Evolutionary conservation across 1,284 basidiomycete genomes (phyloP).

Genomic region (Trichosporon ovoides): DNA sequence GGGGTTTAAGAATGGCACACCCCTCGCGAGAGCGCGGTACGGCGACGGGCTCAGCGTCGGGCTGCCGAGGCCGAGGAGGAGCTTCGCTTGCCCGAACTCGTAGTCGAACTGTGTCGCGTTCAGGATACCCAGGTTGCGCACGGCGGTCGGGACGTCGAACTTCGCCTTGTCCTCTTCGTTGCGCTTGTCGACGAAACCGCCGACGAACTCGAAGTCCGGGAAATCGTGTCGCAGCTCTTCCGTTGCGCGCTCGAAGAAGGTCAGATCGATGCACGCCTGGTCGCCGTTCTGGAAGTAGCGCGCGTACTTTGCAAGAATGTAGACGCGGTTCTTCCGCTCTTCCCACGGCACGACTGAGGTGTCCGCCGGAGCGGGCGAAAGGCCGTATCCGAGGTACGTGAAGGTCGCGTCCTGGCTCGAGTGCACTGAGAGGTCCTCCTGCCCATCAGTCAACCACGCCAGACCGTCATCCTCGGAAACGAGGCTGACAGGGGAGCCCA

Average conservation of each 20-base stretch:
- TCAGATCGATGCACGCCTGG: slow-evolving; percentile 8
- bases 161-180: slow-evolving; percentile 3
- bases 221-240: slow-evolving; percentile 21
- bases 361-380: slow-evolving; percentile 6
- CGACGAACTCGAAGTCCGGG: slow-evolving; percentile 28
- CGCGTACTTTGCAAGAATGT: slow-evolving; percentile 25
- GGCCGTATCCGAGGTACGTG: slow-evolving; percentile 10
- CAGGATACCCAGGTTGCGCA: slow-evolving; percentile 22
- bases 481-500: not conserved
- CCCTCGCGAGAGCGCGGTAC: slow-evolving; percentile 12
- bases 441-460: slow-evolving; percentile 6
- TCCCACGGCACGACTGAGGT: slow-evolving; percentile 4
- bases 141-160: slow-evolving; percentile 15
- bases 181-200: slow-evolving; percentile 18
- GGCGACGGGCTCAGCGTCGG: slow-evolving; percentile 22
- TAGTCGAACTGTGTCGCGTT: slow-evolving; percentile 11
- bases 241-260: slow-evolving; percentile 16
- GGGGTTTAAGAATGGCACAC: slow-evolving; percentile 13
- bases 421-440: slow-evolving; percentile 8
- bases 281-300: slow-evolving; percentile 23
- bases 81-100: slow-evolving; percentile 15
- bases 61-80: slow-evolving; percentile 25
- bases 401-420: not conserved
- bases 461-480: not conserved
- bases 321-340: slow-evolving; percentile 20